Evolutionary conservation across 1,284 basidiomycete species (phyloP), one percentile per base, ranked within the genome.

Genomic region (Gastroboletus turbinatus): DNA sequence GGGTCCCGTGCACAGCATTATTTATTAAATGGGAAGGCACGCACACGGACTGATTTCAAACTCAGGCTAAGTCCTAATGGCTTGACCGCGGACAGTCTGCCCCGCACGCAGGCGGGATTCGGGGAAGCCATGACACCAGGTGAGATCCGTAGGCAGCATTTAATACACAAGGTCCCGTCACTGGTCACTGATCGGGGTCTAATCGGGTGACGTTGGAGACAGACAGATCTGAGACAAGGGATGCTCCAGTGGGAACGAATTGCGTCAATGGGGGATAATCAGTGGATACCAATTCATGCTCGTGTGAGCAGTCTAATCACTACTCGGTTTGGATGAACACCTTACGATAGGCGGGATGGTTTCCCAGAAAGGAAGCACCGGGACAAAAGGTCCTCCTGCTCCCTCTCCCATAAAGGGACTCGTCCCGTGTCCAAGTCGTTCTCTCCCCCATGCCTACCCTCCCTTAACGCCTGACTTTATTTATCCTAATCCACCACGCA

Each of bases 281-380:
- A n/a, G n/a, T 32, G 30, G 30, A 5, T 35, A 35, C 17, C 16
- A n/a, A n/a, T 36, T n/a, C 5, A 36, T 3, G 35, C 9, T 36
- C 19, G 19, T 3, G 5, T 6, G 6, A 21, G 2, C 5, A 21
- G 39, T 57, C 47, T 23, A 5, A 50, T 49, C 42, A 23, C 36
- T 61, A 27, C 55, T 39, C 39, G 23, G 4, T 50, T 64, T 55
- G 52, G 59, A 8, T 3, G 21, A 40, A 16, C 11, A 4, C 51
- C 19, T 44, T 14, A 38, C 42, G 35, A 46, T 48, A 27, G 27
- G 11, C 16, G 9, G 30, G 25, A 2, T 30, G 13, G 6, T 40
- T 39, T 19, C 62, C 39, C 0, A 10, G 46, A 57, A 39, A 43
- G 53, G 55, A 57, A 50, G 11, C 2, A 16, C 1, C 7, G 16